Evolutionary conservation across 1,139 yeast genomes (phyloP), one percentile per base, ranked within the genome.

Genomic region (Suhomyces kunorum): DNA sequence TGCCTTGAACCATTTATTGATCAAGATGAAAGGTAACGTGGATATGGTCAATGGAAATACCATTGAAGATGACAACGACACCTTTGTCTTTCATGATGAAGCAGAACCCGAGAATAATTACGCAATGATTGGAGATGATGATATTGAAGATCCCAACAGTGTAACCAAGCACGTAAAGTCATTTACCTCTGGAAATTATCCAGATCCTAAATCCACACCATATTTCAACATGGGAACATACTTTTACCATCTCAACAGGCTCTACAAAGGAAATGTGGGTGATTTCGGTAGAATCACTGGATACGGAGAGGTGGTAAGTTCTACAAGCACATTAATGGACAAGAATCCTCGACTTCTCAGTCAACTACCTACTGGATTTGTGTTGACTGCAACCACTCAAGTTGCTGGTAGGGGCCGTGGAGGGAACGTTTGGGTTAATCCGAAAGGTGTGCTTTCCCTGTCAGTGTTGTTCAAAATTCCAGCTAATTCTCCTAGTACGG

Each of bases 391-490:
- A 1, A 81, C 92, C 1, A 78, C 86, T 3, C 99, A 94, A 59
- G 82, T 87, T 1, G 78, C 89, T 0, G 99, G 98, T 1, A 73
- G 94, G 38, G 99, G 99, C 1, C 78, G 99, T 44, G 95, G 97
- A 6, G 95, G 94, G 2, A 94, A 94, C 53, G 83, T 83, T 1
- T 94, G 98, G 98, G 83, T 94, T 18, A 90, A 88, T 50, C 98
- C 98, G 1, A 76, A 78, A 26, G 99, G 99, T 6, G 95, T 89
- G 0, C 66, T 89, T 61, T 96, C 98, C 0, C 78, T 82, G 23
- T 87, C 97, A 0, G 76, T 81, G 1, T 76, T 88, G 6, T 62
- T 88, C 47, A 76, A 81, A 39, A 63, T 87, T 14, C 87, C 90
- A 0, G 59, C 76, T 0, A 76, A 77, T 0, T 47, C 58, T 4